phyloP scores from a whole-genome alignment of 331 rosid species.

The Dryas integrifolia region DNA sequence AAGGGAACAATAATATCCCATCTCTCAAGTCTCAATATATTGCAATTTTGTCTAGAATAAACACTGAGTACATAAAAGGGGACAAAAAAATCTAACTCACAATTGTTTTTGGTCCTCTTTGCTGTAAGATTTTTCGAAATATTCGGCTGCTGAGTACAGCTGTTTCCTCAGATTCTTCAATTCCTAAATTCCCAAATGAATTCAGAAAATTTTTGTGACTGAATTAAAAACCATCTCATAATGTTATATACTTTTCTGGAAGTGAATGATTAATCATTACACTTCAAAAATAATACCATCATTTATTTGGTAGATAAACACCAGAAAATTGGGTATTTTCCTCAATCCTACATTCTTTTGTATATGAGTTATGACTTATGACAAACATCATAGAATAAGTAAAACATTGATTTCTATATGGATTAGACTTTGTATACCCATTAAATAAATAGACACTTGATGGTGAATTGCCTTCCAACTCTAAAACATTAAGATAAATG shows the following conservation, averaged over 20 bases:
- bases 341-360: neutral
- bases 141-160: constrained; percentile 40
- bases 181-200: constrained; percentile 26
- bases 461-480: too few species aligned
- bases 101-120: constrained; percentile 32
- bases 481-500: neutral
- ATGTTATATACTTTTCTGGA: neutral
- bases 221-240: neutral
- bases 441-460: too few species aligned
- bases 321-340: neutral
- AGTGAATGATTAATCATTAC: too few species aligned
- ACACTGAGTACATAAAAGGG: neutral
- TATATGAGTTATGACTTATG: neutral
- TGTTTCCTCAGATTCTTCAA: constrained; percentile 39
- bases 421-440: neutral
- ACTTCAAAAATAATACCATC: neutral
- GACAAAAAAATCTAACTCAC: constrained; percentile 1
- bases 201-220: neutral
- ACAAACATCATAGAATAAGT: neutral
- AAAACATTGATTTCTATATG: too few species aligned
- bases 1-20: neutral
- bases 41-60: too few species aligned
- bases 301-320: neutral
- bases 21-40: neutral
- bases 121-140: constrained; percentile 31